These are phyloP conservation scores for Apiotrichum gracile DNA, from an alignment of 1,284 basidiomycete genomes.

Conservation along the genomic window DNA sequence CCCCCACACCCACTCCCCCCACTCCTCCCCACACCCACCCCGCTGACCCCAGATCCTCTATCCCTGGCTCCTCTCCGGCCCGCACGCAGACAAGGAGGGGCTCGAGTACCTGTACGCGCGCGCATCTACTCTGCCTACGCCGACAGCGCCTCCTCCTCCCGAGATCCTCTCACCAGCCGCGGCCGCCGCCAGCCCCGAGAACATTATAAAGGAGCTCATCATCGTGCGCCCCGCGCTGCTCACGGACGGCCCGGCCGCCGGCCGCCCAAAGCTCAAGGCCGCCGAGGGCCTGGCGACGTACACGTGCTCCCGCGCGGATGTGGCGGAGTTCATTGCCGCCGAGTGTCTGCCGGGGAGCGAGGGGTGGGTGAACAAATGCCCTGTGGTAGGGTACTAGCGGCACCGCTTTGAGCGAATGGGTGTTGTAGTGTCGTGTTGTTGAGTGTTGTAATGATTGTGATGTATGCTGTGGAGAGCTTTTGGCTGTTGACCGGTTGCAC, in stretches of 20 bases:
- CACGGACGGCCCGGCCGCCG: slow-evolving; percentile 11
- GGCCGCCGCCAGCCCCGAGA: neutral
- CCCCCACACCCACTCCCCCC: neutral
- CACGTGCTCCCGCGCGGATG: slow-evolving; percentile 18
- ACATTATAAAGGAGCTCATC: slow-evolving; percentile 22
- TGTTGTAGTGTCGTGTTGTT: too few species aligned
- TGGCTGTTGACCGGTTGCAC: too few species aligned
- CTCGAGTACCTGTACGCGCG: slow-evolving; percentile 25
- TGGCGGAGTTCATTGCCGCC: slow-evolving; percentile 18
- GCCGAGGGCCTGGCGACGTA: slow-evolving; percentile 15
- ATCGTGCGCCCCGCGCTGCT: slow-evolving; percentile 25
- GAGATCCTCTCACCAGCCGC: slow-evolving; percentile 7
- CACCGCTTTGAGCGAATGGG: too few species aligned
- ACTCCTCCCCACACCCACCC: neutral
- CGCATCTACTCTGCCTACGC: slow-evolving; percentile 8
- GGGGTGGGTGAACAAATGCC: slow-evolving; percentile 24
- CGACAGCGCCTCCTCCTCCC: neutral
- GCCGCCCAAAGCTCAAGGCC: slow-evolving; percentile 3
- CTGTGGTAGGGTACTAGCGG: slow-evolving; percentile 23
- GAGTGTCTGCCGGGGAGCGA: slow-evolving; percentile 16
- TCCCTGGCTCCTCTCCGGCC: slow-evolving; percentile 15
- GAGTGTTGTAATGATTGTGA: too few species aligned
- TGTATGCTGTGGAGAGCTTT: too few species aligned
- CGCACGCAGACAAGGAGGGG: slow-evolving; percentile 28
- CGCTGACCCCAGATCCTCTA: slow-evolving; percentile 19